Evolutionary conservation across 1,284 basidiomycete genomes (phyloP).

Genomic region (Melanopsichium pennsylvanicum): DNA sequence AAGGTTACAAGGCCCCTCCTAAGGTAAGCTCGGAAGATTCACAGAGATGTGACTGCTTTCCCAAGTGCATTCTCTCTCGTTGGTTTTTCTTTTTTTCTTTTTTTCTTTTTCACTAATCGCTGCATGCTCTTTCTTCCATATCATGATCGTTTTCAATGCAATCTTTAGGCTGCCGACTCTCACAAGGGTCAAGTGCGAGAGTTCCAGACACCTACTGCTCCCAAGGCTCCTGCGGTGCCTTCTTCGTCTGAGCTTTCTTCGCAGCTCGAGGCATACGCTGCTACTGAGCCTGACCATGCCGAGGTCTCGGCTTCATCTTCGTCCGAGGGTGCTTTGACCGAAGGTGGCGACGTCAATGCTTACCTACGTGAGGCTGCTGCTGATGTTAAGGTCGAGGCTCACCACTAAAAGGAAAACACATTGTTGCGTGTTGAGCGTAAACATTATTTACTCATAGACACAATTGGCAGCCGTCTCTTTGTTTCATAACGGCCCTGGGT

Average conservation of each 20-base stretch:
- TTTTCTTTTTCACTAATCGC: neutral
- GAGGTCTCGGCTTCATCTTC: slow-evolving; percentile 41
- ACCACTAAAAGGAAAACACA: slow-evolving; percentile 62
- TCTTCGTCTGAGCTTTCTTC: slow-evolving; percentile 66
- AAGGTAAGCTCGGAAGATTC: slow-evolving; percentile 58
- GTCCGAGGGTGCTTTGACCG: slow-evolving; percentile 42
- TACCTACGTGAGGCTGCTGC: slow-evolving; percentile 64
- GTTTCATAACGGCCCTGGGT: no score
- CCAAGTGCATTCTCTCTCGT: no score
- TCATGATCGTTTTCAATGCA: neutral
- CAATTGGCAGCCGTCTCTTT: no score
- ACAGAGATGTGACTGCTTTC: no score
- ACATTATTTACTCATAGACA: no score
- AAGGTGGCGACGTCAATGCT: slow-evolving; percentile 64
- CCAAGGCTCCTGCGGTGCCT: slow-evolving; percentile 66
- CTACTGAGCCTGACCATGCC: slow-evolving; percentile 58
- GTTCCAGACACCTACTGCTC: slow-evolving; percentile 66
- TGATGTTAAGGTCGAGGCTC: slow-evolving; percentile 60
- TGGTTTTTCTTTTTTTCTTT: no score
- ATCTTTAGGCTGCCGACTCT: slow-evolving; percentile 56
- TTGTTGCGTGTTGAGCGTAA: no score
- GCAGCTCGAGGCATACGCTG: slow-evolving; percentile 67
- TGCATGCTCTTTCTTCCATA: neutral
- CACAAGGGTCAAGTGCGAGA: slow-evolving; percentile 67
- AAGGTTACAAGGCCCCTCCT: slow-evolving; percentile 77